phyloP scores from a whole-genome alignment of 495 filamentous ascomycete genomes.

The Lepidopterella palustris region DNA sequence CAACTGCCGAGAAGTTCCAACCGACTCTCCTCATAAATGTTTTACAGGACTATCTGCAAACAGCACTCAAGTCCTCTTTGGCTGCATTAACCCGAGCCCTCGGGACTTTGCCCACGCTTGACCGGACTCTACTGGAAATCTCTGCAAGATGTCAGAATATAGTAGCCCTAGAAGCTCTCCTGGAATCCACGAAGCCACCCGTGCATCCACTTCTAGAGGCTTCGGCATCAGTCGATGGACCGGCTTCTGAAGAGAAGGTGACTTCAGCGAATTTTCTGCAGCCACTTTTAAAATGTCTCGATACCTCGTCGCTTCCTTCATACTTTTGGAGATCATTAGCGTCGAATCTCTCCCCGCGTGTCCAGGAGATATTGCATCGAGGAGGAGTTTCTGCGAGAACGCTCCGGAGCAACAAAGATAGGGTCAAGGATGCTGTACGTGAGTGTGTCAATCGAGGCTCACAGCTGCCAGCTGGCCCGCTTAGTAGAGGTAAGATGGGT shows the following conservation, averaged over 20 bases:
- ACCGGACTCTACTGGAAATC: constrained; percentile 74
- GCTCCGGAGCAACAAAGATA: constrained; percentile 66
- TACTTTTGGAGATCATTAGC: constrained; percentile 91
- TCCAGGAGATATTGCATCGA: constrained; percentile 72
- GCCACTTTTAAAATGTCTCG: constrained; percentile 68
- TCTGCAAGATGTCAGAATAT: constrained; percentile 84
- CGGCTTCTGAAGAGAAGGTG: not conserved
- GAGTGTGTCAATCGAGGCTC: constrained; percentile 76
- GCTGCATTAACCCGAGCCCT: constrained; percentile 65
- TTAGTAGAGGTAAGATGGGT: constrained; percentile 35
- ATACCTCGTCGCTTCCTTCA: constrained; percentile 78
- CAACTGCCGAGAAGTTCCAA: constrained; percentile 46
- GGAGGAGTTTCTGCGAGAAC: constrained; percentile 81
- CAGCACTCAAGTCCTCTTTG: constrained; percentile 65
- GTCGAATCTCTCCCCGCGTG: constrained; percentile 63
- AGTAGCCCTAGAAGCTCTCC: constrained; percentile 72
- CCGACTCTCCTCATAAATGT: constrained; percentile 69
- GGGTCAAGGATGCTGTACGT: constrained; percentile 66
- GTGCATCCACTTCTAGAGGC: constrained; percentile 52
- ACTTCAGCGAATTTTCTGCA: constrained; percentile 55
- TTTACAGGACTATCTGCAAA: constrained; percentile 73
- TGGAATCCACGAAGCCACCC: constrained; percentile 60
- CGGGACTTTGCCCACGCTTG: constrained; percentile 72
- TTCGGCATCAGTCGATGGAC: not conserved
- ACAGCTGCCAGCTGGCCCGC: constrained; percentile 49